Evolutionary conservation across 2,329 filamentous ascomycete species (phyloP), one percentile per base, ranked within the genome.

Genomic region (Calycina marina): DNA sequence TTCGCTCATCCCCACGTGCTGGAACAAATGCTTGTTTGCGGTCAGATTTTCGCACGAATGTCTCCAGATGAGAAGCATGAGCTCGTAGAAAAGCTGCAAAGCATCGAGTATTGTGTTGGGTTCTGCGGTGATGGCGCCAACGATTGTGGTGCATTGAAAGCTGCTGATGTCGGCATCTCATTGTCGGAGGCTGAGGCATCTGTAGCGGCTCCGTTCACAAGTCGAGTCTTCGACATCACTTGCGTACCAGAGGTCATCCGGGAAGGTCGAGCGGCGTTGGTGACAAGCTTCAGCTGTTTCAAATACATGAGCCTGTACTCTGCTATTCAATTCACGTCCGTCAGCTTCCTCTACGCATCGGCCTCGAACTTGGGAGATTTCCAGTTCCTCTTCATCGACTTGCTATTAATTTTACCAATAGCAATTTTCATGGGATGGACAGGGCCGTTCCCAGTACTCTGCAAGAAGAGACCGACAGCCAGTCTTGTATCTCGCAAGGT

Each of bases 241-340:
- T 98, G 90, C 54, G 88, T 98, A 4, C 79, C 88, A 5, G 77
- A 88, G 49, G 77, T 98, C 41, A 96, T 98, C 40, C 69, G 85
- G 43, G 90, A 98, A 62, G 90, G 90, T 13, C 76, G 92, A 40
- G 88, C 88, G 13, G 83, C 92, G 18, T 67, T 98, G 18, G 86
- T 96, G n/a, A 98, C 90, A 9, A 93, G 85, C 56, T 98, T 98
- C 61, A 92, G 83, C 60, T 98, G 90, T 61, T 98, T 98, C 69
- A 98, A 96, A 62, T 98, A 93, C 59, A 98, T 98, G 92, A 92
- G 82, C 47, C 60, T 98, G 43, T 98, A 98, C 62, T 96, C 86
- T 2, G 88, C 90, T n/a, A 98, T 98, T 43, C 90, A 98, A 56
- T 98, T 98, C 61, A 93, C 84, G 5, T 84, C 83, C 1, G 92